These are phyloP conservation scores for Alternaria brassicicola DNA, from an alignment of 2,329 filamentous ascomycete species.

Conservation along the genomic window DNA sequence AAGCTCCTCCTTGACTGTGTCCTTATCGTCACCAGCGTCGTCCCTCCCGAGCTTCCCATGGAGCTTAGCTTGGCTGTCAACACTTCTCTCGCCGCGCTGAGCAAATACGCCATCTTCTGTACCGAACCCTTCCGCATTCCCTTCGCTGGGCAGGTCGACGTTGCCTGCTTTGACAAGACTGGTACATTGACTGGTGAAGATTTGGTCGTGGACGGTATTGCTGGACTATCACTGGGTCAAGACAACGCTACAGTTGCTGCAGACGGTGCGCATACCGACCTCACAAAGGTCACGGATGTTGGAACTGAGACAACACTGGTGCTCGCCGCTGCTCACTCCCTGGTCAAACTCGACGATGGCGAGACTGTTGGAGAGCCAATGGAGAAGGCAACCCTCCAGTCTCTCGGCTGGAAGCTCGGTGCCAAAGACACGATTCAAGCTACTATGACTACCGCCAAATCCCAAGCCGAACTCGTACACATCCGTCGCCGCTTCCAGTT, in stretches of 20 bases:
- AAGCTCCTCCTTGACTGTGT: constrained; percentile 97
- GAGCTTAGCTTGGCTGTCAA: constrained; percentile 97
- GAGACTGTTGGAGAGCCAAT: constrained; percentile 98
- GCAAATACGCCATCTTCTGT: constrained; percentile 96
- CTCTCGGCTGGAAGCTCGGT: constrained; percentile 91
- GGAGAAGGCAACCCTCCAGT: constrained; percentile 92
- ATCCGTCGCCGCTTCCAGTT: constrained; percentile 98
- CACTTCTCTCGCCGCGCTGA: constrained; percentile 91
- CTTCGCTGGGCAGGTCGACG: constrained; percentile 90
- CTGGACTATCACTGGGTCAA: constrained; percentile 78
- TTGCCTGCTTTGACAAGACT: constrained; percentile 98
- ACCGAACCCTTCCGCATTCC: constrained; percentile 99
- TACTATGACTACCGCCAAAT: constrained; percentile 62
- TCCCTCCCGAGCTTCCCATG: constrained; percentile 98
- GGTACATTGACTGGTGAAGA: constrained; percentile 96
- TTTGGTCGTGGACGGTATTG: constrained; percentile 94
- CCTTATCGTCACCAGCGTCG: constrained; percentile 96
- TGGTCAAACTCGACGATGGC: constrained; percentile 95
- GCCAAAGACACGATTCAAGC: constrained; percentile 82
- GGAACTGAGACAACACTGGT: constrained; percentile 87
- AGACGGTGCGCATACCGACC: constrained; percentile 81
- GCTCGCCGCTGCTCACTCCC: constrained; percentile 89
- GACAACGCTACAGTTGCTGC: constrained; percentile 70
- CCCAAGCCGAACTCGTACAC: constrained; percentile 76
- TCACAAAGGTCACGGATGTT: constrained; percentile 73